Conservation (phyloP, 202 grass and related monocot genomes). For the Musa balbisiana region DNA sequence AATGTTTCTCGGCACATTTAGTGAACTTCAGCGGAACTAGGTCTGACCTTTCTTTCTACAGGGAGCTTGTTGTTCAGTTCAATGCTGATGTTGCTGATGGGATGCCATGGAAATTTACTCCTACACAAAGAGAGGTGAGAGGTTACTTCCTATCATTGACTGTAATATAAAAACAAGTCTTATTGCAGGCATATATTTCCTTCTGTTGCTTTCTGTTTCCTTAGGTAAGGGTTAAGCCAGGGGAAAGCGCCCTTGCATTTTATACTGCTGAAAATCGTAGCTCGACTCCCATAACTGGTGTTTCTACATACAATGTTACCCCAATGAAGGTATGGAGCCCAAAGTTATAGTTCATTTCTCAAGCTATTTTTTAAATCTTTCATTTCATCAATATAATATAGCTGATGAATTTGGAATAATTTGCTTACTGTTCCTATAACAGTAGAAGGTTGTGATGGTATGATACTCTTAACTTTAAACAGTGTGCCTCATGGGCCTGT, state of each 20-base stretch:
- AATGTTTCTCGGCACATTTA: not conserved
- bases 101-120: conserved; percentile 95
- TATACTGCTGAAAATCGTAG: conserved; percentile 92
- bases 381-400: not conserved
- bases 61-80: conserved; percentile 91
- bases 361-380: too few relatives aligned
- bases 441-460: too few relatives aligned
- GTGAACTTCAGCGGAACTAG: not conserved
- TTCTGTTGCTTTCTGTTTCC: not conserved
- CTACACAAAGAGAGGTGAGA: conserved; percentile 91
- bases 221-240: conserved; percentile 91
- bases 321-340: conserved; percentile 83
- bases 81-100: conserved; percentile 99
- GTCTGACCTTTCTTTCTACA: conserved; percentile 22
- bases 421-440: too few relatives aligned
- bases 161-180: not conserved
- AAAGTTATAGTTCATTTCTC: not conserved
- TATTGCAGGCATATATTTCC: not conserved
- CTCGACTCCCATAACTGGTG: conserved; percentile 82
- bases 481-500: too few relatives aligned
- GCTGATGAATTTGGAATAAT: not conserved
- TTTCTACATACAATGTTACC: conserved; percentile 95
- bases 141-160: not conserved
- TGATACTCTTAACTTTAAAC: too few relatives aligned
- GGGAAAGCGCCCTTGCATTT: conserved; percentile 99